phyloP scores from a whole-genome alignment of 2,329 filamentous ascomycete species.

The Metarhizium album region DNA sequence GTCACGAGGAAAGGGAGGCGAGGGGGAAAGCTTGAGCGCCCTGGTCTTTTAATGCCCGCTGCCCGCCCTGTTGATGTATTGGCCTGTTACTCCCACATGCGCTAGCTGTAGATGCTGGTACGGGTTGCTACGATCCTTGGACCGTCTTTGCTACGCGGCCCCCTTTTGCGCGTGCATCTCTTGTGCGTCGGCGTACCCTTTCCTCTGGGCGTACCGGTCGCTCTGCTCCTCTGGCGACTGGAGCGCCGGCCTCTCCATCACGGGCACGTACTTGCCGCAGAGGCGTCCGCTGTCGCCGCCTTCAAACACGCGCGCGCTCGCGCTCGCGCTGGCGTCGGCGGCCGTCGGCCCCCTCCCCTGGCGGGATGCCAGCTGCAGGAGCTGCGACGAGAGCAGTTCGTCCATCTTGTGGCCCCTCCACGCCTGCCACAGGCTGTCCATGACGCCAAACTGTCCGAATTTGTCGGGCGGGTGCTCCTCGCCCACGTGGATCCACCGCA shows the following conservation, averaged over 20 bases:
- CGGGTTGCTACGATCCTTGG: conserved; percentile 14
- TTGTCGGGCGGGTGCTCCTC: conserved; percentile 50
- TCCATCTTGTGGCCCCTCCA: conserved; percentile 87
- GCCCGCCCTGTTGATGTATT: too few species aligned
- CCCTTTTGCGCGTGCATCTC: conserved; percentile 32
- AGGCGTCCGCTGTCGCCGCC: conserved; percentile 42
- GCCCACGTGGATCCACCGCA: conserved; percentile 72
- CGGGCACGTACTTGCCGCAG: conserved; percentile 42
- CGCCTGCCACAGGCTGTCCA: conserved; percentile 67
- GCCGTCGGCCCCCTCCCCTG: conserved; percentile 31
- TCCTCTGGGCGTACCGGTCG: conserved; percentile 49
- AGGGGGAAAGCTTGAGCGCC: too few species aligned
- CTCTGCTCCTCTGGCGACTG: conserved; percentile 45
- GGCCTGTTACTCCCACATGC: conserved; percentile 5
- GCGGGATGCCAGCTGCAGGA: conserved; percentile 52
- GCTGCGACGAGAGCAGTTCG: conserved; percentile 65
- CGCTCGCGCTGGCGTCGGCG: conserved; percentile 22
- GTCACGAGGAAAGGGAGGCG: too few species aligned
- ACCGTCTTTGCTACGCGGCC: conserved; percentile 21
- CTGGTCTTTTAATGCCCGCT: neutral
- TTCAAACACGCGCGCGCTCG: conserved; percentile 34
- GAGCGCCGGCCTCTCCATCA: conserved; percentile 40
- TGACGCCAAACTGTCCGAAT: conserved; percentile 53
- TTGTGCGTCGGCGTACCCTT: conserved; percentile 43
- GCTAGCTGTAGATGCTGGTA: conserved; percentile 9